Evolutionary conservation across 192 early-diverging fungal genomes (phyloP), one percentile per base, ranked within the genome.

Genomic region (Coemansia sp.): DNA sequence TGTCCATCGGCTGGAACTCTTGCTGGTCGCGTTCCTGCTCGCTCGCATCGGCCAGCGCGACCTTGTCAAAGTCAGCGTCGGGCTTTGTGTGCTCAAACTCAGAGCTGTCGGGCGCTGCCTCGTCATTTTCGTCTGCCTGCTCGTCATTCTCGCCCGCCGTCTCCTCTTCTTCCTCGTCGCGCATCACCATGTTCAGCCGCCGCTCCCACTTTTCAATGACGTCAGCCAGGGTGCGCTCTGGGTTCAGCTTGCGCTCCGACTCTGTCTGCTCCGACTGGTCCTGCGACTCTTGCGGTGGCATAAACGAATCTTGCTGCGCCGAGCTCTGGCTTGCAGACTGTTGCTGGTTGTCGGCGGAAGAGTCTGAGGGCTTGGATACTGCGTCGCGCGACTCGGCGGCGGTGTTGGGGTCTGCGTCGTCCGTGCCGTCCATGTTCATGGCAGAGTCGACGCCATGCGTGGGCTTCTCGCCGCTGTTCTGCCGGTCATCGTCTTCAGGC

Each of bases 151-250:
- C 31, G 65, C 40, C 15, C 40, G 15, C 12, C 68, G 64, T 36
- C 66, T 87, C 73, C 1, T 89, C 80, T 34, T 85, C 72, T 2
- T 88, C 70, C 48, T 86, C 78, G 3, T 89, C 85, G 62, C 91
- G 91, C 56, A 85, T 78, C 23, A 94, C 69, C 65, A 89, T 81
- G 53, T 91, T 83, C 21, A 99, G 75, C 17, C 94, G 85, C 23
- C 91, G 87, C 73, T 88, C 89, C 95, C 95, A 99, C 69, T 92
- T 91, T 73, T 96, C 90, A 54, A 94, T 78, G 14, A 94, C 94
- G 68, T 97, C 93, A 19, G 95, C 97, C 31, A 99, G 71, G 48
- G 89, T 94, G 47, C 94, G 85, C 69, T 91, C 88, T 21, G 96
- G 93, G 51, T 93, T 68, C 44, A 64, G 82, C 63, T 59, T 78